Percentiles rank a stretch among this genome's conserved stretches.
These are phyloP conservation scores for Carex sylvatica DNA, from an alignment of 202 grass and related monocot genomes.

Conservation along the genomic window DNA sequence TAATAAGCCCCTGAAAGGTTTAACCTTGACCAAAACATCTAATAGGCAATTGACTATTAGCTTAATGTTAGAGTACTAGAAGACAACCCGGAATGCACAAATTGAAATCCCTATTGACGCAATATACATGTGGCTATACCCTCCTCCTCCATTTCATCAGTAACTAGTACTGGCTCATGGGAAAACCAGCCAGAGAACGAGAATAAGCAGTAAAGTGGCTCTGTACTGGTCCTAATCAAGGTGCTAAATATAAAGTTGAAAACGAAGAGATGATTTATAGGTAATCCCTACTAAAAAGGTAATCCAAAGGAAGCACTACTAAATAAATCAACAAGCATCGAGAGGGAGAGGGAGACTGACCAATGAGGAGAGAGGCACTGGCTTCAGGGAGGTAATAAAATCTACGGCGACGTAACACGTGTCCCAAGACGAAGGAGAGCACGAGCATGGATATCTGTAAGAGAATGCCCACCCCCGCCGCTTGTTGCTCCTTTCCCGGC, in stretches of 20 bases:
- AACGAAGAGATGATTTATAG: background rate
- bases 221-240: background rate
- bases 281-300: background rate
- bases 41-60: background rate
- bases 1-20: constrained; percentile 1
- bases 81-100: background rate
- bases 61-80: background rate
- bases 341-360: constrained; percentile 22
- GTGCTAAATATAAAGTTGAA: background rate
- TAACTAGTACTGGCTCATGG: background rate
- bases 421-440: constrained; percentile 93
- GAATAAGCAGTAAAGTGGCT: background rate
- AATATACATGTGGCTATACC: background rate
- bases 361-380: constrained; percentile 94
- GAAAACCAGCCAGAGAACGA: background rate
- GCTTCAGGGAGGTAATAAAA: constrained; percentile 99
- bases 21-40: constrained; percentile 1
- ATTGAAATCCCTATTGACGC: background rate
- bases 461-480: constrained; percentile 85
- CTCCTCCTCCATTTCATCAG: background rate
- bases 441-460: constrained; percentile 98
- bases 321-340: background rate
- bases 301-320: background rate
- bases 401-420: constrained; percentile 83
- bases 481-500: constrained; percentile 95